Percentiles rank a stretch among this genome's conserved stretches.
Conservation (phyloP, 2,329 filamentous ascomycete species). For the Coleophoma cylindrospora region DNA sequence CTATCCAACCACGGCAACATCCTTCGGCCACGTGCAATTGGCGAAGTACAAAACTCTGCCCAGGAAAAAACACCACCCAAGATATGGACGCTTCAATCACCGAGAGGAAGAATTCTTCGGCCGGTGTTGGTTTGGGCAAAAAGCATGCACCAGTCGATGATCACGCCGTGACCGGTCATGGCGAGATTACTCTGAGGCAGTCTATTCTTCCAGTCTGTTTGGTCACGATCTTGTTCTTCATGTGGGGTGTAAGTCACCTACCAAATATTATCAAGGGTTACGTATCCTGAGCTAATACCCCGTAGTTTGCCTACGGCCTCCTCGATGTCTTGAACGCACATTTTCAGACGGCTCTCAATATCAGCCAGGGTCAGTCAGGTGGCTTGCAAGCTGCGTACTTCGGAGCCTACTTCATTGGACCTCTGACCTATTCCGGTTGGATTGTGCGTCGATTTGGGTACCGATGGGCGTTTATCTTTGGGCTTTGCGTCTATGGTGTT, state of each 20-base stretch:
- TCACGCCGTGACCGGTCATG: slow-evolving; percentile 57
- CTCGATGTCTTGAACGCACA: slow-evolving; percentile 69
- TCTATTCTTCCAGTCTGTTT: slow-evolving; percentile 36
- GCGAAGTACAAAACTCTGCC: background rate
- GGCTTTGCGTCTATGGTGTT: slow-evolving; percentile 67
- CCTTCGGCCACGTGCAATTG: too few relatives aligned
- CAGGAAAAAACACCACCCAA: background rate
- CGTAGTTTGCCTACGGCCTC: slow-evolving; percentile 71
- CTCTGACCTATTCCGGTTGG: slow-evolving; percentile 58
- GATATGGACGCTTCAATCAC: background rate
- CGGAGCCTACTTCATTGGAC: slow-evolving; percentile 66
- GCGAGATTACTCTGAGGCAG: slow-evolving; percentile 64
- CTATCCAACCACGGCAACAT: too few relatives aligned
- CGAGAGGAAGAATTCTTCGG: background rate
- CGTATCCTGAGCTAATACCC: background rate
- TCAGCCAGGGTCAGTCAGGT: slow-evolving; percentile 53
- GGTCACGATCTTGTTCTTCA: slow-evolving; percentile 75
- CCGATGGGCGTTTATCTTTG: slow-evolving; percentile 73
- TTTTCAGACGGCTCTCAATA: slow-evolving; percentile 49
- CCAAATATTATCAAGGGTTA: too few relatives aligned
- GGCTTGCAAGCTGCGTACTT: slow-evolving; percentile 70
- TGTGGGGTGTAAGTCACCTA: slow-evolving; percentile 57
- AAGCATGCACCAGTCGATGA: slow-evolving; percentile 46
- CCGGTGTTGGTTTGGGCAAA: background rate
- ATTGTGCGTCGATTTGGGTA: slow-evolving; percentile 71